These are phyloP conservation scores for Podospora comata DNA, from an alignment of 495 filamentous ascomycete species.

Conservation along the genomic window DNA sequence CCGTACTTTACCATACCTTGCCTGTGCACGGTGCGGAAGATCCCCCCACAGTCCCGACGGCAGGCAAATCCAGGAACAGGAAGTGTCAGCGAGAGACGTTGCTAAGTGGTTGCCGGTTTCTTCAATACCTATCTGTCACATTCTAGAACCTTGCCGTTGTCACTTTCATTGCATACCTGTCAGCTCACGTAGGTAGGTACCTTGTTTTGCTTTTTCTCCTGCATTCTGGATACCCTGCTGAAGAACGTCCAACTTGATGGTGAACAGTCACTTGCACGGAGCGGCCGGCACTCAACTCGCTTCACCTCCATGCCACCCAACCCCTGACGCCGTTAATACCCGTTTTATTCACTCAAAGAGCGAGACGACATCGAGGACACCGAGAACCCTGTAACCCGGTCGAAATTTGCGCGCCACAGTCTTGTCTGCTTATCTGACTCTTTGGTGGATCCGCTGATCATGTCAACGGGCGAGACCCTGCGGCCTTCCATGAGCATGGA, in stretches of 20 bases:
- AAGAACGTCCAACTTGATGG: neutral
- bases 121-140: neutral
- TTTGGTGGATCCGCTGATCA: neutral
- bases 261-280: neutral
- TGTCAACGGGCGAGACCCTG: neutral
- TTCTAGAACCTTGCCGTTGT: neutral
- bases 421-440: neutral
- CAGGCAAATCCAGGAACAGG: neutral
- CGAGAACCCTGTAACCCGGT: neutral
- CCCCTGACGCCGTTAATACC: neutral
- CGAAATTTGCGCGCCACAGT: neutral
- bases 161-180: neutral
- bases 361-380: neutral
- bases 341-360: neutral
- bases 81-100: neutral
- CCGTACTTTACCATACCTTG: neutral
- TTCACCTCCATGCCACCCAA: neutral
- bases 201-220: neutral
- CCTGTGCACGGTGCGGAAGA: neutral
- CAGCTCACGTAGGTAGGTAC: neutral
- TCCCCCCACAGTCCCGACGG: neutral
- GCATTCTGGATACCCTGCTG: neutral
- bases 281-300: neutral
- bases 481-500: neutral
- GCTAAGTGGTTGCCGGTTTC: no score